Base-by-base conservation (phyloP, 768 basidiomycete genomes). In the Mycena alexandri region DNA sequence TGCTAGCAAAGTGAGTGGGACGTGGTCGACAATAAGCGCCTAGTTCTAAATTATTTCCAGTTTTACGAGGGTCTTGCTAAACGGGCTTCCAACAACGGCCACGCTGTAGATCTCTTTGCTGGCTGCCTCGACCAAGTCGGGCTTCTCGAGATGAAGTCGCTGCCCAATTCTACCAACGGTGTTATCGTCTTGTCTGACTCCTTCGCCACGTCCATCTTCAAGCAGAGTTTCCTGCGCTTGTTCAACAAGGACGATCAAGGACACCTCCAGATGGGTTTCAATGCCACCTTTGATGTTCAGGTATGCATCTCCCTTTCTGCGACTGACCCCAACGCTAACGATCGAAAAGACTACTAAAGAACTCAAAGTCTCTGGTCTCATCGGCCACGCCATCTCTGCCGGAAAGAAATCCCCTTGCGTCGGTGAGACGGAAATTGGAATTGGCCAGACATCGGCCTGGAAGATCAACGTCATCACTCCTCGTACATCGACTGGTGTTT, bases 41-140 rank as follows among this genome's bases (percentile, higher is more conserved):
- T 55, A 25, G 58, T 73, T 43, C 73, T 41, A 51, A 46, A 62
- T 16, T 51, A 19, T 3, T 33, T 25, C n/a, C 69, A 99, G 97
- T 98, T 96, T 79, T 99, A 98, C 76, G 98, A 99, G 81, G 90
- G 86, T 25, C 89, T 99, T 13, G 94, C 96, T 21, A 95, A 95
- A 78, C 90, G 98, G 47, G 96, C 87, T 4, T 96, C 97, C 0
- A 91, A 92, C 77, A 98, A 97, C 69, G 98, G 98, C 0, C 98
- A 99, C 75, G 92, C 93, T 2, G 84, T 99, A 59, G 98, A 99
- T 77, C 82, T 99, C 55, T 99, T 99, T 74, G 95, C 96, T 34
- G 98, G 97, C 29, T 99, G 97, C 76, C 85, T 99, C 38, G 98
- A 99, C 78, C 98, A 99, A 82, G 94, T 99, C 74, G 98, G 98